phyloP scores from a whole-genome alignment of 2,329 filamentous ascomycete genomes.

The Geosmithia putterillii region DNA sequence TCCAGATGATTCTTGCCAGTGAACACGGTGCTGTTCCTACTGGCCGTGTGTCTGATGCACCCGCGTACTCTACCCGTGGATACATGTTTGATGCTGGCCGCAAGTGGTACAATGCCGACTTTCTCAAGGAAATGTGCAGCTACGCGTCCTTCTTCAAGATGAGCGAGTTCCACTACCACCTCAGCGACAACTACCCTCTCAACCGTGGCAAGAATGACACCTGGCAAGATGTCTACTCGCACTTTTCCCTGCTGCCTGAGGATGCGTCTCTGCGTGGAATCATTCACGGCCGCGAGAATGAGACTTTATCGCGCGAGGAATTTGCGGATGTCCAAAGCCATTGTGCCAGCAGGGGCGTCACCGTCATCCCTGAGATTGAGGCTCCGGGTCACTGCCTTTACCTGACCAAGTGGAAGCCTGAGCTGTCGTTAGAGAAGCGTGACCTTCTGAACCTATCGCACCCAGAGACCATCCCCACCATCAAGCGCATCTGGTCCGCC shows the following conservation, averaged over 20 bases:
- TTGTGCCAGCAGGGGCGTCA: constrained; percentile 37
- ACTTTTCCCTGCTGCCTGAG: constrained; percentile 25
- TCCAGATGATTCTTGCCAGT: constrained; percentile 24
- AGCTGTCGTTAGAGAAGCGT: constrained; percentile 30
- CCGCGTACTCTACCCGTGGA: constrained; percentile 29
- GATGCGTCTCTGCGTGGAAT: constrained; percentile 9
- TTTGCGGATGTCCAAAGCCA: constrained; percentile 35
- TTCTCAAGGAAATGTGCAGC: constrained; percentile 29
- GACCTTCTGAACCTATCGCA: constrained; percentile 29
- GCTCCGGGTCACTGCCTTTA: constrained; percentile 38
- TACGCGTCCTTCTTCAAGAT: constrained; percentile 36
- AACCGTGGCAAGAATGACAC: constrained; percentile 32
- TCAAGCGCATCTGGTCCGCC: constrained; percentile 37
- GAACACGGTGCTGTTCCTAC: constrained; percentile 9
- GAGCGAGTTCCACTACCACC: constrained; percentile 35
- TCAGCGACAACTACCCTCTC: constrained; percentile 34
- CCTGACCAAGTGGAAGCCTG: constrained; percentile 42
- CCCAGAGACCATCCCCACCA: constrained; percentile 36
- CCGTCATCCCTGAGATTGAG: constrained; percentile 42
- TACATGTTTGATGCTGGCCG: constrained; percentile 20
- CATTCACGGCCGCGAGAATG: constrained; percentile 10
- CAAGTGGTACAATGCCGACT: constrained; percentile 12
- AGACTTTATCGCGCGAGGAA: constrained; percentile 15
- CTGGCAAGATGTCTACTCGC: constrained; percentile 30
- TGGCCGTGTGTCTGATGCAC: constrained; percentile 21